Conservation (phyloP, 192 early-diverging fungal species). For the Linnemannia hyalina region DNA sequence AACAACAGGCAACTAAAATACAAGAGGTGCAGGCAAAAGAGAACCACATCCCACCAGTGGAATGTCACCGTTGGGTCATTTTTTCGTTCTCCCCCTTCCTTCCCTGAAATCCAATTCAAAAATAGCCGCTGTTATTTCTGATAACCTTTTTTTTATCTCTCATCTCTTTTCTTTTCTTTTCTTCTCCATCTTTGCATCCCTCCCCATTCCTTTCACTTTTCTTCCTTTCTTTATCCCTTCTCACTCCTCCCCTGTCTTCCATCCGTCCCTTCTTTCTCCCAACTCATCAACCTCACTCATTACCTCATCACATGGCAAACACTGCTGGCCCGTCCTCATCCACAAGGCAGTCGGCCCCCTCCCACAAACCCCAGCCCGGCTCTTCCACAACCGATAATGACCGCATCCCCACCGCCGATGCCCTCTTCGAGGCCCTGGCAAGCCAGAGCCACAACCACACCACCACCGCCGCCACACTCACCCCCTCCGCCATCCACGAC, state of each 20-base stretch:
- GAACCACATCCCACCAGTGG: background rate
- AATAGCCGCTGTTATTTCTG: background rate
- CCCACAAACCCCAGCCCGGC: background rate
- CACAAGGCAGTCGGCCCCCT: background rate
- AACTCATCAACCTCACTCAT: background rate
- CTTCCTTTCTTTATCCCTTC: conserved; percentile 4
- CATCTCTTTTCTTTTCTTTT: conserved; percentile 9
- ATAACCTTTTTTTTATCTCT: background rate
- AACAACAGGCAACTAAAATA: background rate
- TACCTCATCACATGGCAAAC: background rate
- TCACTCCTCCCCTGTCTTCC: background rate
- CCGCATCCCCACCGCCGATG: conserved; percentile 43
- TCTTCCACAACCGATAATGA: background rate
- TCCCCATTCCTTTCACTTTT: background rate
- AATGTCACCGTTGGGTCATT: background rate
- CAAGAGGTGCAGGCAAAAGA: too few species aligned
- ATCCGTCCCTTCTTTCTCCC: background rate
- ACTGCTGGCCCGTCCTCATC: background rate
- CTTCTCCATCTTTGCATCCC: background rate
- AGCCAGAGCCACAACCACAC: conserved; percentile 18
- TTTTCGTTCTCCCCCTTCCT: background rate
- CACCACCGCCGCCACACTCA: background rate
- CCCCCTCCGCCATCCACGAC: background rate
- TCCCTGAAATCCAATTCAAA: background rate
- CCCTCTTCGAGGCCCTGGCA: conserved; percentile 36